Base-by-base conservation (phyloP, 2,329 filamentous ascomycete species). In the Fusarium nematophilum region DNA sequence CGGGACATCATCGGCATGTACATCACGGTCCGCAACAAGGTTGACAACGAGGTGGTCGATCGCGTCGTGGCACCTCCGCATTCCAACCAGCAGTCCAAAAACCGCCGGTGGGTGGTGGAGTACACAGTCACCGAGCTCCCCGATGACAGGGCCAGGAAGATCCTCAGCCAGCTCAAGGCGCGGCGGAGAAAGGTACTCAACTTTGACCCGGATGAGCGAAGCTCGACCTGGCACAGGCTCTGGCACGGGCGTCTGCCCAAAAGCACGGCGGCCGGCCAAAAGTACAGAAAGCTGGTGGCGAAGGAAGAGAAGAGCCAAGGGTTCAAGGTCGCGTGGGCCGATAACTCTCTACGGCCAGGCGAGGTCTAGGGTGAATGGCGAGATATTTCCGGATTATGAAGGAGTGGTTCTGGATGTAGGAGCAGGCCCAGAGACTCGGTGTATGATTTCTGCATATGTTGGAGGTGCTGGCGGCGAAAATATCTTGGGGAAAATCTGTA, bases 71-170 rank as follows among this genome's bases (percentile, higher is more conserved):
- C 26, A 2, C 9, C 25, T 4, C 9, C 5, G 8, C 3, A 38
- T 2, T 6, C 13, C n/a, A n/a, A 14, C 10, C 11, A 6, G 10
- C 6, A 11, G 3, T 15, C 15, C 11, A 17, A 49, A n/a, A 21
- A 51, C 4, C 23, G 5, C 6, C 9, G 30, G 14, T 97, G 93
- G 93, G 73, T 77, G 1, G 79, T 97, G n/a, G 86, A 95, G 66
- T 97, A 96, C 74, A 82, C 87, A 29, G 76, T 97, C 40, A 82
- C 83, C 38, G 90, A 93, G 62, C 78, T 93, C 2, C 46, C 74
- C 0, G 61, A 65, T 3, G 59, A 72, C 0, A 76, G 79, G 9
- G 85, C 83, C 1, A 74, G 73, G 56, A 73, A 51, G 1, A 72
- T 90, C 18, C 92, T 92, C 71, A 34, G 69, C 2, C 76, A 81